Base-by-base conservation (phyloP, 2,329 filamentous ascomycete species). In the Chaetomiaceae sp. region DNA sequence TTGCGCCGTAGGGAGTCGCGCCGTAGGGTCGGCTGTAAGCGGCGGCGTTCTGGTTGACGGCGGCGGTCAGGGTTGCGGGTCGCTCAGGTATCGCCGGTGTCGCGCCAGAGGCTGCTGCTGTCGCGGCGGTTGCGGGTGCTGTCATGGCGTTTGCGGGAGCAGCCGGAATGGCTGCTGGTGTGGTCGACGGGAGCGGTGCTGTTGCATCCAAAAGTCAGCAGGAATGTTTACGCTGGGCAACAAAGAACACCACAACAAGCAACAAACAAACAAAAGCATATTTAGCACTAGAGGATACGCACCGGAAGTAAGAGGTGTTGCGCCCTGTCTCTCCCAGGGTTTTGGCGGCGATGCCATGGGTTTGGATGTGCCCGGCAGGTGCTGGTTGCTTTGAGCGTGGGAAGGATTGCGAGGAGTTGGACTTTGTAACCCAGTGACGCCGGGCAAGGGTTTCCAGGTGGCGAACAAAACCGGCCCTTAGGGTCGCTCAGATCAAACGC, bases 291-390 rank as follows among this genome's bases (percentile, higher is more conserved):
- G n/a, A n/a, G n/a, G 45, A 53, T 55, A 71, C 74, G 63, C 72
- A 83, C 79, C 69, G 64, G 74, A 65, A 65, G 64, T 56, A 42
- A 64, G 65, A 58, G 73, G 65, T 60, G 75, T 75, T 55, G 81
- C 79, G 70, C 85, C 86, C 59, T 85, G 79, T 69, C 86, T 82
- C 73, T 99, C 93, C 93, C 93, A 99, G 41, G 93, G 93, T 73
- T 99, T 99, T 50, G 93, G 93, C 66, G 93, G 93, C 69, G 92
- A 96, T 57, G 80, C 80, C 77, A 83, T 83, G 57, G 69, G 54
- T 68, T 66, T 31, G 33, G 14, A 19, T 53, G 43, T 45, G 41
- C n/a, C n/a, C n/a, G n/a, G n/a, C n/a, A n/a, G n/a, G n/a, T 14
- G 34, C 13, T 30, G 46, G 16, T n/a, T 31, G 37, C n/a, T n/a